Base-by-base conservation (phyloP, 192 early-diverging fungal genomes). In the Dimargaris verticillata region DNA sequence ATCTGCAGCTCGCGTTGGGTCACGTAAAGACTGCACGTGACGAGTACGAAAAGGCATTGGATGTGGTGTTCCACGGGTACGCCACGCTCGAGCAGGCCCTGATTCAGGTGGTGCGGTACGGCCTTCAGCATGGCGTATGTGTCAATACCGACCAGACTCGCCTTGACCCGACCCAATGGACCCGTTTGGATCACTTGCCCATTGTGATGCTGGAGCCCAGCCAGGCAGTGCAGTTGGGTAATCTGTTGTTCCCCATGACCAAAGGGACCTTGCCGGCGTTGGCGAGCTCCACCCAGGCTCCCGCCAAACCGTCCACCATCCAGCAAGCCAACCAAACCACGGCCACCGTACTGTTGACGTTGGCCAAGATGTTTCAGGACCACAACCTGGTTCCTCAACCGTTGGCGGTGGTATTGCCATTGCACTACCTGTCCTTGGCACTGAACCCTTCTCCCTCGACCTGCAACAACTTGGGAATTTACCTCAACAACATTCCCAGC, bases 361-460 rank as follows among this genome's bases (percentile, higher is more conserved):
- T 94, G 47, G 90, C 90, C 15, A 94, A 91, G 70, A 75, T 94
- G 51, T 87, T 83, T 72, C 89, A 92, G 75, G 92, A 94, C 67
- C 77, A 78, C 44, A 67, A 75, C 14, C 54, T 70, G 53, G 74
- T 77, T 28, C 74, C 68, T 20, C 70, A 76, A 62, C 76, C 83
- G 45, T 74, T 85, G 64, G 66, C 81, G 0, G 71, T 86, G 28
- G 82, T 88, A 24, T 72, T 92, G 43, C 81, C 83, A 28, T 78
- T 92, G 22, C 92, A 94, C 70, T 94, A 92, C 68, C 58, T 89
- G 28, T 85, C 88, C 53, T 72, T 92, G 47, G 71, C 84, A 10
- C 74, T 92, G 53, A 75, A 79, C 59, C 87, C 89, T 42, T 87
- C 84, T 28, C 88, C 92, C 3, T 91, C 89, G 42, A 90, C 90